These are phyloP conservation scores for Amanita pallidorosea DNA, from an alignment of 768 basidiomycete genomes.

Conservation along the genomic window DNA sequence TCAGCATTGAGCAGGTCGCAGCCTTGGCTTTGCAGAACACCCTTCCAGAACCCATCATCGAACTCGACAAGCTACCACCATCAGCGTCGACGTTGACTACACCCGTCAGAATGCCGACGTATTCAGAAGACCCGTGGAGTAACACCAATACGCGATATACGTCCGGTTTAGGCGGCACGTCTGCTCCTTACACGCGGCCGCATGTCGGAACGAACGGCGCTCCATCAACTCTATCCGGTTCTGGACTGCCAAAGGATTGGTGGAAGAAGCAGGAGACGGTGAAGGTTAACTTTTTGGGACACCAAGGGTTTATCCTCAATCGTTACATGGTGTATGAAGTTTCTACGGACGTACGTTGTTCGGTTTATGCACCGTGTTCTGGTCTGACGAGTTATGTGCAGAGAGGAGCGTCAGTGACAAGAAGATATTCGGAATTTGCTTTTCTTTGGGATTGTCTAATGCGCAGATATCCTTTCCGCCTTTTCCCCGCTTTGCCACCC, in stretches of 20 bases:
- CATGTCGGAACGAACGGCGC: slow-evolving; percentile 29
- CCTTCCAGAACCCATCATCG: slow-evolving; percentile 63
- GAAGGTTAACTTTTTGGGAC: slow-evolving; percentile 65
- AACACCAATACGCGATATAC: slow-evolving; percentile 24
- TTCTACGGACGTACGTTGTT: slow-evolving; percentile 52
- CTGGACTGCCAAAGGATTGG: slow-evolving; percentile 72
- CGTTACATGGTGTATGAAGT: slow-evolving; percentile 82
- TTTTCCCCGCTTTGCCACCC: slow-evolving; percentile 81
- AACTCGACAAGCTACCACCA: slow-evolving; percentile 46
- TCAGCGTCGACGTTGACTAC: slow-evolving; percentile 41
- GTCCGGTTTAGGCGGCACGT: slow-evolving; percentile 16
- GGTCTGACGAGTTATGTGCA: slow-evolving; percentile 16
- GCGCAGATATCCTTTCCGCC: slow-evolving; percentile 87
- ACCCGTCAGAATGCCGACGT: slow-evolving; percentile 29
- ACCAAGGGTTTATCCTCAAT: slow-evolving; percentile 87
- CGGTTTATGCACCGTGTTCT: background rate
- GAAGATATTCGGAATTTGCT: slow-evolving; percentile 90
- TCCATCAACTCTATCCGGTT: slow-evolving; percentile 53
- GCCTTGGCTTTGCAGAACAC: slow-evolving; percentile 68
- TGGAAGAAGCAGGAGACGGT: slow-evolving; percentile 78
- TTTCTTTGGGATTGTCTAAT: slow-evolving; percentile 82
- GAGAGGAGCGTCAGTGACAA: slow-evolving; percentile 58
- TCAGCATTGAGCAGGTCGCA: slow-evolving; percentile 75
- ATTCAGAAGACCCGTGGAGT: slow-evolving; percentile 65
- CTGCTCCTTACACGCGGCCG: slow-evolving; percentile 16